A percentile compares a stretch with the other conserved stretches of the same genome.
phyloP scores from a whole-genome alignment of 306 rosid species.

The Pachyrhizus erosus region DNA sequence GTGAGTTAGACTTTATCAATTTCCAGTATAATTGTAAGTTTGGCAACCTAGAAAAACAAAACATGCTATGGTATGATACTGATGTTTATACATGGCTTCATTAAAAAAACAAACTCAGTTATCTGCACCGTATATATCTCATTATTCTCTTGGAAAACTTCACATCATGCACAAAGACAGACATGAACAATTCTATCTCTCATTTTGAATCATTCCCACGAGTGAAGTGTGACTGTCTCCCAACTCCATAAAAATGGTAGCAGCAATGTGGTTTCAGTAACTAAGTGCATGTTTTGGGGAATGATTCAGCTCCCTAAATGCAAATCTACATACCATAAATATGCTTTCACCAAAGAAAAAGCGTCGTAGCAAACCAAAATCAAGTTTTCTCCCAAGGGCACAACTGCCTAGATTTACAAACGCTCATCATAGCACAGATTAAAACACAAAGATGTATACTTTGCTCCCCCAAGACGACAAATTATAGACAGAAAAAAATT shows the following conservation, averaged over 20 bases:
- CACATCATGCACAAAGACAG: constrained; percentile 7
- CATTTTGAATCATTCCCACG: not conserved
- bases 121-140: not conserved
- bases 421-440: not conserved
- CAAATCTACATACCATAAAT: not conserved
- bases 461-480: not conserved
- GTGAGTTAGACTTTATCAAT: not conserved
- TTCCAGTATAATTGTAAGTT: not conserved
- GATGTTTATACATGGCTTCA: constrained; percentile 10
- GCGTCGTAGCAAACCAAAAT: not conserved
- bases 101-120: not conserved
- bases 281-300: not conserved
- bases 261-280: not conserved
- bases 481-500: not conserved
- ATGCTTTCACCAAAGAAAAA: not conserved
- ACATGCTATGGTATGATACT: not conserved
- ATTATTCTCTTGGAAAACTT: not conserved
- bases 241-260: not conserved
- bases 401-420: not conserved
- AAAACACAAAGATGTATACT: not conserved
- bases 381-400: not conserved
- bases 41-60: constrained; percentile 15
- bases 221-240: not conserved
- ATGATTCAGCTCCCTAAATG: not conserved
- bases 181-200: constrained; percentile 9